Conservation (phyloP, 352 stramenopile species). For the Globisporangium megalacanthum region DNA sequence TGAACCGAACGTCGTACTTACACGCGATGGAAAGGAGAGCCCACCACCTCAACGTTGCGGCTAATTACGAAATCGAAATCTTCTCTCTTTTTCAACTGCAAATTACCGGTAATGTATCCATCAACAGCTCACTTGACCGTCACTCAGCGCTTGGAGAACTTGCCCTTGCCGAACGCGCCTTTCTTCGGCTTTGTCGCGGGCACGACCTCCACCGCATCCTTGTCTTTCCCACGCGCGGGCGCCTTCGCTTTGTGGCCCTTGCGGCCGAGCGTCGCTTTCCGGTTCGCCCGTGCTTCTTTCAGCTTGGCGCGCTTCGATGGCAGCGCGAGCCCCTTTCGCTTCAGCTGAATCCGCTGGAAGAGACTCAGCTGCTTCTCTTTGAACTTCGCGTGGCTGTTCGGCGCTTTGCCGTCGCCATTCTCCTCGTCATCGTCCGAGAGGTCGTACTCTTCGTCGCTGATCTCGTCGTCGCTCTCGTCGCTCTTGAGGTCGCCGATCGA, state of each 20-base stretch:
- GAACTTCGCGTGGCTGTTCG: constrained; percentile 19
- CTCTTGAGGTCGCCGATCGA: constrained; percentile 72
- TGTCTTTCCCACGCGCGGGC: constrained; percentile 25
- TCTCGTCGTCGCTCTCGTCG: constrained; percentile 62
- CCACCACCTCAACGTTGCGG: no score
- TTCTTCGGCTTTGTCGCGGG: constrained; percentile 16
- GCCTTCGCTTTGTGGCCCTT: constrained; percentile 17
- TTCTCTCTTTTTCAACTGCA: no score
- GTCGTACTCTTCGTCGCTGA: constrained; percentile 57
- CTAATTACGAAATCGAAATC: no score
- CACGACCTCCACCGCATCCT: constrained; percentile 28
- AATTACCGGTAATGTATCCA: no score
- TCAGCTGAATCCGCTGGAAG: constrained; percentile 86
- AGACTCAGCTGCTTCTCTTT: constrained; percentile 71
- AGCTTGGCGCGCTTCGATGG: constrained; percentile 82
- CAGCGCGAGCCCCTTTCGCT: constrained; percentile 74
- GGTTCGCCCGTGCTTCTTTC: constrained; percentile 62
- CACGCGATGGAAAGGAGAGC: no score
- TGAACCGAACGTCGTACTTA: no score
- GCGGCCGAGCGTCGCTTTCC: constrained; percentile 55
- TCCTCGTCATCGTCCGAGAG: constrained; percentile 46
- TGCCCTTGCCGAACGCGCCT: constrained; percentile 16
- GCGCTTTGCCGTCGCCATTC: constrained; percentile 7
- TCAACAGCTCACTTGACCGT: no score
- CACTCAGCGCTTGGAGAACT: constrained; percentile 16